Percentiles rank a stretch among this genome's conserved stretches.
Evolutionary conservation across 1,139 yeast species (phyloP).

Genomic region (Pneumocystis canis): DNA sequence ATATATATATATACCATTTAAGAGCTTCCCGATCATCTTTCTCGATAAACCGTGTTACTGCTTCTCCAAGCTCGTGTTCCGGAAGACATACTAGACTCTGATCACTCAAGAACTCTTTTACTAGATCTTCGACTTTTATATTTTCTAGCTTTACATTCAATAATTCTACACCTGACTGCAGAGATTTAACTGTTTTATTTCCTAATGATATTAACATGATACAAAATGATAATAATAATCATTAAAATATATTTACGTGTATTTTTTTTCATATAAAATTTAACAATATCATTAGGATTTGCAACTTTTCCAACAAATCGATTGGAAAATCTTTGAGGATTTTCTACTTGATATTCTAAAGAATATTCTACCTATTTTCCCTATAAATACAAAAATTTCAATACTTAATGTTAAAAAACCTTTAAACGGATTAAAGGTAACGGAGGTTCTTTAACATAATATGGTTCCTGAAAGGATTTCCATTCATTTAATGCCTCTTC

Average conservation of each 20-base stretch:
- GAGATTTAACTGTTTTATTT: neutral
- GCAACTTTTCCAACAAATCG: constrained; percentile 85
- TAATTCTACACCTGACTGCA: neutral
- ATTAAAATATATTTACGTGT: constrained; percentile 4
- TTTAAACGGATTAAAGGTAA: constrained; percentile 67
- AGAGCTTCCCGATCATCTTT: constrained; percentile 69
- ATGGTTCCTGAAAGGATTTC: constrained; percentile 24
- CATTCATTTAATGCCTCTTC: constrained; percentile 42
- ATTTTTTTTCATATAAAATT: constrained; percentile 39
- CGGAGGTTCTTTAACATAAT: constrained; percentile 29
- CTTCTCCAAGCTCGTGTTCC: constrained; percentile 59
- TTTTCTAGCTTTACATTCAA: neutral
- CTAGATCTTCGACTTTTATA: constrained; percentile 37
- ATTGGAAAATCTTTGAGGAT: constrained; percentile 77
- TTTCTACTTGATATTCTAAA: constrained; percentile 71
- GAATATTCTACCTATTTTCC: constrained; percentile 45
- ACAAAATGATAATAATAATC: neutral
- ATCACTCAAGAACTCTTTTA: constrained; percentile 46
- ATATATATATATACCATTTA: constrained; percentile 25
- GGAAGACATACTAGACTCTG: constrained; percentile 59
- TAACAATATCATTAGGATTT: constrained; percentile 70
- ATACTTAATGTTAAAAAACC: constrained; percentile 23
- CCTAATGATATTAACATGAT: neutral
- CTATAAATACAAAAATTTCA: neutral
- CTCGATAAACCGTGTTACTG: constrained; percentile 57